Conservation (phyloP, 495 filamentous ascomycete species). For the Xanthoparmelia taractica region DNA sequence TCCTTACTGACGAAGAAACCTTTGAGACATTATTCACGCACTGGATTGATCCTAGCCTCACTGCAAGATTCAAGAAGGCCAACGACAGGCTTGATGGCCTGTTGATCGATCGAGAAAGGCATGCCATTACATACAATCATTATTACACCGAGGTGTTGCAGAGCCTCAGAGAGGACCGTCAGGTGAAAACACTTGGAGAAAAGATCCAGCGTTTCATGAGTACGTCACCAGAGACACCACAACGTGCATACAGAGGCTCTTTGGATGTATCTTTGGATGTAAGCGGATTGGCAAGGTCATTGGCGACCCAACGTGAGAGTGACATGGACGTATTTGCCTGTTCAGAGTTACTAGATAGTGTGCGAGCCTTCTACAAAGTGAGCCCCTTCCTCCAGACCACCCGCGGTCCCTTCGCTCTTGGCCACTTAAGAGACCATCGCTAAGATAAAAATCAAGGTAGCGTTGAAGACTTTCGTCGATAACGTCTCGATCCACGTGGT, state of each 20-base stretch:
- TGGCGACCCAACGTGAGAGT: conserved; percentile 22
- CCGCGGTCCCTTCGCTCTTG: background rate
- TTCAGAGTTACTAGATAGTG: conserved; percentile 40
- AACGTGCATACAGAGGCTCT: background rate
- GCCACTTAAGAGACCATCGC: background rate
- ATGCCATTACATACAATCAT: conserved; percentile 27
- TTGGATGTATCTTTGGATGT: background rate
- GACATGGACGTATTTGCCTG: conserved; percentile 39
- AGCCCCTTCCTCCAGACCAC: background rate
- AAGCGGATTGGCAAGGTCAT: conserved; percentile 1
- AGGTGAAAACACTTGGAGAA: background rate
- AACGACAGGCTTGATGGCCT: conserved; percentile 25
- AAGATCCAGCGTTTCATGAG: background rate
- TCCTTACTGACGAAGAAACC: conserved; percentile 36
- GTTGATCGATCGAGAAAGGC: conserved; percentile 8
- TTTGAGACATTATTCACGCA: conserved; percentile 33
- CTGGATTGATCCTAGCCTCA: conserved; percentile 34
- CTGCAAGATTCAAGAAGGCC: conserved; percentile 11
- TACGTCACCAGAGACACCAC: background rate
- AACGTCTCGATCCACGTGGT: conserved; percentile 26
- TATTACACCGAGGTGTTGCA: conserved; percentile 26
- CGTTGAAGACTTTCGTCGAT: conserved; percentile 29
- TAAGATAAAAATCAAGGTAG: conserved; percentile 32
- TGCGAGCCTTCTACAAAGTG: conserved; percentile 47
- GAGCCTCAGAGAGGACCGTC: conserved; percentile 15